Percentiles rank a stretch among this genome's conserved stretches.
phyloP scores from a whole-genome alignment of 2,329 filamentous ascomycete genomes.

The Chrysosporium keratinophilum region DNA sequence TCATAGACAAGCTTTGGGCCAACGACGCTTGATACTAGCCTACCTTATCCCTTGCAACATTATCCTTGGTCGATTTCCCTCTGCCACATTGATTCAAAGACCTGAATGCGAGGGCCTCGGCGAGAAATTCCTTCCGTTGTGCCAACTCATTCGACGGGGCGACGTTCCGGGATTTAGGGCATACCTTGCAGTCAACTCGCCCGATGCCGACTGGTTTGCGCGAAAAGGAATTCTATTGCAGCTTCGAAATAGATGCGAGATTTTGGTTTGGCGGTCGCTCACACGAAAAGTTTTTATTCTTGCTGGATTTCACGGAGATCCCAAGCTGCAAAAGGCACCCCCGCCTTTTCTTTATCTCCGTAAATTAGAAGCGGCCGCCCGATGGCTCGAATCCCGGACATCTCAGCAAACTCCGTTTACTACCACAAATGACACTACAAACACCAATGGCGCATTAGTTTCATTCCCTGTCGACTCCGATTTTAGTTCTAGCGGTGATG shows the following conservation, averaged over 20 bases:
- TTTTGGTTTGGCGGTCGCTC: slow-evolving; percentile 74
- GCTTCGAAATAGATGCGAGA: slow-evolving; percentile 65
- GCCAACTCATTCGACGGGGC: slow-evolving; percentile 59
- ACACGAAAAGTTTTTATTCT: slow-evolving; percentile 67
- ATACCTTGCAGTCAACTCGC: slow-evolving; percentile 47
- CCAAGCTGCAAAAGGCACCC: slow-evolving; percentile 40
- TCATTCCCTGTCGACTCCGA: slow-evolving; percentile 26
- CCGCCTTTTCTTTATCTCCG: slow-evolving; percentile 63
- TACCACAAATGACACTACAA: background rate
- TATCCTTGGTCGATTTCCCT: slow-evolving; percentile 74
- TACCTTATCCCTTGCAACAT: slow-evolving; percentile 77
- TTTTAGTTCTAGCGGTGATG: slow-evolving; percentile 20
- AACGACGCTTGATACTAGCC: slow-evolving; percentile 69
- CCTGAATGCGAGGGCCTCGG: slow-evolving; percentile 59
- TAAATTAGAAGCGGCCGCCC: slow-evolving; percentile 55
- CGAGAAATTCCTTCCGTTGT: slow-evolving; percentile 62
- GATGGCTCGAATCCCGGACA: slow-evolving; percentile 47
- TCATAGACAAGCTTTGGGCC: slow-evolving; percentile 47
- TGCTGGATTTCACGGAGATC: slow-evolving; percentile 58
- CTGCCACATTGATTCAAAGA: slow-evolving; percentile 52
- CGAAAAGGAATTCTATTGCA: slow-evolving; percentile 64
- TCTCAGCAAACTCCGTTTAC: background rate
- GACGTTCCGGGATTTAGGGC: slow-evolving; percentile 64
- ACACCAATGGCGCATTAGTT: background rate
- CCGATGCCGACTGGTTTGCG: slow-evolving; percentile 61